Base-by-base conservation (phyloP, 305 asterid genomes). In the Petunia hybrid region DNA sequence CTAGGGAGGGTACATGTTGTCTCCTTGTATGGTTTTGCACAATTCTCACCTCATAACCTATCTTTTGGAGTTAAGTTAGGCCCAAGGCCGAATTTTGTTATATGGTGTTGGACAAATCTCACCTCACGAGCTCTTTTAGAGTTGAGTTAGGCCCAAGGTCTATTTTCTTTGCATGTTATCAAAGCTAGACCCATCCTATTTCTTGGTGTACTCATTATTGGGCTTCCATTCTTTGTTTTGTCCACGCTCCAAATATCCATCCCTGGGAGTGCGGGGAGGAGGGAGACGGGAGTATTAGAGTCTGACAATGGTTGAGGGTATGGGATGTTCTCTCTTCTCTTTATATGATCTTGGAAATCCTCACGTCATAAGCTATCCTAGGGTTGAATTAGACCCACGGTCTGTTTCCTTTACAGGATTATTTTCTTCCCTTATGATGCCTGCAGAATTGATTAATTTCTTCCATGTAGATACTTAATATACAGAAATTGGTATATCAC, bases 351-450 rank as follows among this genome's bases (percentile, higher is more conserved):
- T 53, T 53, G 57, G 57, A n/a, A 10, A 1, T 53, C 61, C 43
- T 71, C 61, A 48, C 31, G 43, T 71, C 12, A 48, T 2, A 10
- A 31, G 61, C 22, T 8, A 46, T 71, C 31, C 48, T 71, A 12
- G 43, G 77, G 61, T 71, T 71, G 77, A 71, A 5, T 51, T 73
- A 73, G 45, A 45, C 46, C 42, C 31, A 13, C 35, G 63, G 43
- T 51, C 45, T 51, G 51, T 51, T 48, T 48, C 51, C 78, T 51
- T 73, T 35, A 73, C 78, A 73, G 51, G 31, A 73, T 48, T 73
- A 73, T 35, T 13, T 12, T 69, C 45, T 51, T 51, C 31, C 78
- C 46, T 35, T 13, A 36, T 12, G 78, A 51, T 53, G 51, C 61
- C 63, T 73, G 46, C 36, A 36, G 63, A 73, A 71, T 36, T 22